Percentiles rank a stretch among this genome's conserved stretches.
Conservation (phyloP, 148 eudicot genomes). For the Cornus suecica region DNA sequence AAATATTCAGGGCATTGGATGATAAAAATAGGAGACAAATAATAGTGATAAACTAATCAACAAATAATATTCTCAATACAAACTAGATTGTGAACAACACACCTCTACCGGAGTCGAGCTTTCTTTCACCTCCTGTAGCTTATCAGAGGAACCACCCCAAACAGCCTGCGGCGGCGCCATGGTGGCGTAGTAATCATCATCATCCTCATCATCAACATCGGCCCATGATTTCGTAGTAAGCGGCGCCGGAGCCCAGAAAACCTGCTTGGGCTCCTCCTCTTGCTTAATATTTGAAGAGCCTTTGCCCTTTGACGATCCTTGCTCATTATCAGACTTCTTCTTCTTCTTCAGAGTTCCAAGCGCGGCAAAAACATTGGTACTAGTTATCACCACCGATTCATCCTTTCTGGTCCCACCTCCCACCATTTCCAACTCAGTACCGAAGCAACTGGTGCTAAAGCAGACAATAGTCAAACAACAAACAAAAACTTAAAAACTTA, state of each 20-base stretch:
- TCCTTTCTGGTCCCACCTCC: constrained; percentile 55
- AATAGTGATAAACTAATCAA: too few species aligned
- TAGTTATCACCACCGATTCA: constrained; percentile 44
- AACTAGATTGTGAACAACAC: background rate
- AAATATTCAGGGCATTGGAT: too few species aligned
- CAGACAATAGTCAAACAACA: too few species aligned
- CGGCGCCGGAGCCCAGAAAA: constrained; percentile 51
- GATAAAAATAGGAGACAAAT: too few species aligned
- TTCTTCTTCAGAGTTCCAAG: constrained; percentile 52
- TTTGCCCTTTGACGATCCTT: constrained; percentile 29
- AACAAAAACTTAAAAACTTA: too few species aligned
- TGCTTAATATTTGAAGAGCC: constrained; percentile 21
- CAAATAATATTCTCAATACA: background rate
- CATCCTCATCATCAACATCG: too few species aligned
- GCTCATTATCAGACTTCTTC: constrained; percentile 45
- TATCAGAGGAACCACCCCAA: too few species aligned
- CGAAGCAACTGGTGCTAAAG: too few species aligned
- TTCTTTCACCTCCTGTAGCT: too few species aligned
- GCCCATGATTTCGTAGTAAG: constrained; percentile 30
- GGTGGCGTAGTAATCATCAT: too few species aligned
- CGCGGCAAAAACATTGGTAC: constrained; percentile 55
- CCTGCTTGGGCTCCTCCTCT: constrained; percentile 32
- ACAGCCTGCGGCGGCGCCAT: constrained; percentile 1
- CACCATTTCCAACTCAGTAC: constrained; percentile 27
- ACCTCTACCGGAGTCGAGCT: constrained; percentile 43